Percentiles rank a stretch among this genome's conserved stretches.
These are phyloP conservation scores for Alloascoidea hylecoeti DNA, from an alignment of 805 yeast species.

Conservation along the genomic window DNA sequence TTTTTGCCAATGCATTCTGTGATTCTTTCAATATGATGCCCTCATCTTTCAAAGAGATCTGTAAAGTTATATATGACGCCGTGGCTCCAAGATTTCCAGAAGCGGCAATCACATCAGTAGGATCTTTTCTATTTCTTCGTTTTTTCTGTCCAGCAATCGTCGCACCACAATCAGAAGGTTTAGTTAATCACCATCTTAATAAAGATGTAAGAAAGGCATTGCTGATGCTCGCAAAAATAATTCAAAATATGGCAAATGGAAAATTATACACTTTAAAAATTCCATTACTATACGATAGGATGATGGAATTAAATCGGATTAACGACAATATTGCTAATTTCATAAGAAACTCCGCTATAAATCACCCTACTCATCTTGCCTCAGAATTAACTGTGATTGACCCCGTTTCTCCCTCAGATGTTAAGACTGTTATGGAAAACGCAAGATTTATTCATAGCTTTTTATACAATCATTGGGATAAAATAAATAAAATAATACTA, in stretches of 20 bases:
- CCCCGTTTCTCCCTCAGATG: not conserved
- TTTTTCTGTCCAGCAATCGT: conserved; percentile 74
- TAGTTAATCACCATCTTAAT: conserved; percentile 9
- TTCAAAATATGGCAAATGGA: conserved; percentile 15
- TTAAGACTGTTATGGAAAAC: conserved; percentile 1
- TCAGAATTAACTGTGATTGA: too few species aligned
- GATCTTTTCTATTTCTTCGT: conserved; percentile 65
- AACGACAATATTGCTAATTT: conserved; percentile 14
- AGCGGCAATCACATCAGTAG: conserved; percentile 55
- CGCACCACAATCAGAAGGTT: conserved; percentile 45
- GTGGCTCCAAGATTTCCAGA: conserved; percentile 45
- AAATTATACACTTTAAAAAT: conserved; percentile 23
- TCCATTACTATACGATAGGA: conserved; percentile 23
- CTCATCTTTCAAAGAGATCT: conserved; percentile 41
- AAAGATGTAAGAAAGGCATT: conserved; percentile 10
- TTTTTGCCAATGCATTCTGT: conserved; percentile 40
- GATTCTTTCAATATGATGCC: conserved; percentile 42
- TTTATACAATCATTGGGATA: conserved; percentile 33
- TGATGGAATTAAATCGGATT: conserved; percentile 25
- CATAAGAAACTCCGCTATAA: not conserved
- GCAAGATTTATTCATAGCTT: conserved; percentile 30
- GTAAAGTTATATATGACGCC: conserved; percentile 43
- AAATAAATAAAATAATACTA: conserved; percentile 13
- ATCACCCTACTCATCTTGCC: not conserved
- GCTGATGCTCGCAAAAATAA: conserved; percentile 12